phyloP scores from a whole-genome alignment of 2,329 filamentous ascomycete species.

The Botryosphaeria dothidea region DNA sequence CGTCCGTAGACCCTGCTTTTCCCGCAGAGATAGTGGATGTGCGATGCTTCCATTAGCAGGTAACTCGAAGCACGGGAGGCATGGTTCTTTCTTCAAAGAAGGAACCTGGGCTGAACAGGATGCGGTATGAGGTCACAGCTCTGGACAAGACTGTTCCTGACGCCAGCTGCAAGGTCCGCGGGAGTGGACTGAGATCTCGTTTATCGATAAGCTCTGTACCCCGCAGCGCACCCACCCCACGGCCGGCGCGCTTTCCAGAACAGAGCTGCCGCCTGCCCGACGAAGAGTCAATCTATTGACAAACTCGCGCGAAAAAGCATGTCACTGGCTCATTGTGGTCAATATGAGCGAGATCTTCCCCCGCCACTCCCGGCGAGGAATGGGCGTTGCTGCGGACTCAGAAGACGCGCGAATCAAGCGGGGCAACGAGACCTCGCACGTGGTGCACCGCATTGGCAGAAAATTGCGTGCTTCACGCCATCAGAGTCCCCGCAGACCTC shows the following conservation, averaged over 20 bases:
- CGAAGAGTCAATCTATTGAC: slow-evolving; percentile 3
- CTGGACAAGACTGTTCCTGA: neutral
- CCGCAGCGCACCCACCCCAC: slow-evolving; percentile 10
- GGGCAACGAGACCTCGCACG: neutral
- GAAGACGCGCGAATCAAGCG: slow-evolving; percentile 6
- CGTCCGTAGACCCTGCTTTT: neutral
- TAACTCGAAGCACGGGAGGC: no score
- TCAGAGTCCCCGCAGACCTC: slow-evolving; percentile 2
- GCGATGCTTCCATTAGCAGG: no score
- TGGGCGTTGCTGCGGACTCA: neutral
- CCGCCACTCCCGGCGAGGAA: neutral
- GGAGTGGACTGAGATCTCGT: neutral
- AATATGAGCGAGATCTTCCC: neutral
- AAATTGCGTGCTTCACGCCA: slow-evolving; percentile 18
- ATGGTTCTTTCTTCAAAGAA: neutral
- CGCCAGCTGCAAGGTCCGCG: neutral
- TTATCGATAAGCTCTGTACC: slow-evolving; percentile 3
- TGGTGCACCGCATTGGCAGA: neutral
- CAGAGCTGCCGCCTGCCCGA: neutral
- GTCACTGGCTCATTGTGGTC: neutral
- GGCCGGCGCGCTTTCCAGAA: neutral
- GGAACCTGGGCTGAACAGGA: neutral
- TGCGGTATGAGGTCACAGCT: slow-evolving; percentile 1
- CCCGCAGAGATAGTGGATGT: neutral
- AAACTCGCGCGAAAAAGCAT: neutral